Evolutionary conservation across 2,329 filamentous ascomycete genomes (phyloP).

Genomic region (Sporothrix mexicana): DNA sequence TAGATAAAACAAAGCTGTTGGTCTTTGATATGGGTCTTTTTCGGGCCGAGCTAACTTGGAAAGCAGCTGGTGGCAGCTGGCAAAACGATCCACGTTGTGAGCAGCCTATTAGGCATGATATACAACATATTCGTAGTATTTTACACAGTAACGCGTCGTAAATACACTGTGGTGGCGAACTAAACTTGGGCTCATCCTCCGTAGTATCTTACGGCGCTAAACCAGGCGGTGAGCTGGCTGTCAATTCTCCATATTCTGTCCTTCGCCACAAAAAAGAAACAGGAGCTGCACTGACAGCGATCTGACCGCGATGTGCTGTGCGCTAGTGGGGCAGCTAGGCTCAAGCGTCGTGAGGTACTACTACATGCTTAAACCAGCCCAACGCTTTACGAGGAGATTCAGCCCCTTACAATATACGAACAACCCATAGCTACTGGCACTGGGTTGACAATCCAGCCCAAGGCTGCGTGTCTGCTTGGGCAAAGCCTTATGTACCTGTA

Average conservation of each 20-base stretch:
- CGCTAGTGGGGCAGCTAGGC: slow-evolving; percentile 17
- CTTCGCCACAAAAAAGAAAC: not conserved
- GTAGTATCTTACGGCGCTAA: too few species aligned
- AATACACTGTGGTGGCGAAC: too few species aligned
- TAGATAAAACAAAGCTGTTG: not conserved
- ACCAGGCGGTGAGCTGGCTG: not conserved
- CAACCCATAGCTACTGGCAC: too few species aligned
- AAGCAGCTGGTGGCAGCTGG: slow-evolving; percentile 31
- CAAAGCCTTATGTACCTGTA: slow-evolving; percentile 8
- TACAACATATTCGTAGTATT: too few species aligned
- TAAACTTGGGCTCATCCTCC: too few species aligned
- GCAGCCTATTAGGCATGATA: too few species aligned
- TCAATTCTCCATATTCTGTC: not conserved
- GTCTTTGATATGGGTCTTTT: not conserved
- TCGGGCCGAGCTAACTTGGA: too few species aligned
- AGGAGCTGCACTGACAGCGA: slow-evolving; percentile 28
- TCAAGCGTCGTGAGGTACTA: slow-evolving; percentile 7
- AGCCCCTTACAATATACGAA: not conserved
- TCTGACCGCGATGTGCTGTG: slow-evolving; percentile 27
- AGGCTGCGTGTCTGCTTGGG: not conserved
- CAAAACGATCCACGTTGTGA: not conserved
- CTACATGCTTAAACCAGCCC: not conserved
- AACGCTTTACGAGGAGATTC: not conserved
- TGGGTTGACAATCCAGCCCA: not conserved
- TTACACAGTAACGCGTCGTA: too few species aligned